Percentiles rank a stretch among this genome's conserved stretches.
Conservation (phyloP, 352 stramenopile species). For the Globisporangium nodosum region DNA sequence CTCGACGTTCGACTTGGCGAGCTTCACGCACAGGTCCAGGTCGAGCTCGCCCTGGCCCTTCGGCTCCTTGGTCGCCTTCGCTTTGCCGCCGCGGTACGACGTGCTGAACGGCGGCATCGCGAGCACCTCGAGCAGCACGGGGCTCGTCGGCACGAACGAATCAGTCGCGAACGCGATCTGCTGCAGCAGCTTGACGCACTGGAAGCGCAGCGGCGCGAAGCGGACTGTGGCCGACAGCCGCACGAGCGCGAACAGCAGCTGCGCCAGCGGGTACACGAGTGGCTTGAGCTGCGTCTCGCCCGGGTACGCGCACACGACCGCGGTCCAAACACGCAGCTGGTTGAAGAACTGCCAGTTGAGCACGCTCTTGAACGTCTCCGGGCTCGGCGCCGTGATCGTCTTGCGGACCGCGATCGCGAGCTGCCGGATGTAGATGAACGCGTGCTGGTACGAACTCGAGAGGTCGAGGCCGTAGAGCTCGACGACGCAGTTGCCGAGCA, state of each 20-base stretch:
- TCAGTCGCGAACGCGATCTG: constrained; percentile 93
- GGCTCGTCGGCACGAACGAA: constrained; percentile 94
- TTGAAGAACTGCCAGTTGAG: constrained; percentile 99
- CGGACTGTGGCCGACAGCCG: constrained; percentile 73
- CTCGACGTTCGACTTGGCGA: constrained; percentile 88
- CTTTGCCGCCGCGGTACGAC: constrained; percentile 66
- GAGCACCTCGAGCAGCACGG: constrained; percentile 93
- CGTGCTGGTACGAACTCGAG: constrained; percentile 97
- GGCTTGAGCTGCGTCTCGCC: constrained; percentile 82
- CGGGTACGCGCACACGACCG: constrained; percentile 91
- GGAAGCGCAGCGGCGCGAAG: constrained; percentile 92
- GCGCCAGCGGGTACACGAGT: constrained; percentile 94
- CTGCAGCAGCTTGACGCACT: constrained; percentile 95
- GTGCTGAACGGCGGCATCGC: constrained; percentile 87
- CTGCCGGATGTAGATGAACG: constrained; percentile 99
- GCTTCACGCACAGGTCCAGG: constrained; percentile 85
- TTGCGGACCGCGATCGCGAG: constrained; percentile 96
- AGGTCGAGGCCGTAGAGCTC: constrained; percentile 97
- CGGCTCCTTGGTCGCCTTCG: constrained; percentile 26
- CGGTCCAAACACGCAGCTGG: constrained; percentile 95
- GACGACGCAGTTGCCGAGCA: constrained; percentile 98
- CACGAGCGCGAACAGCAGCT: constrained; percentile 81
- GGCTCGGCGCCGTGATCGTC: constrained; percentile 92
- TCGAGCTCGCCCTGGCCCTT: constrained; percentile 52
- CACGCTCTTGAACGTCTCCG: constrained; percentile 83